Evolutionary conservation across 208 protist species (phyloP), one percentile per base, ranked within the genome.

Genomic region (Plasmodiophora brassicae): DNA sequence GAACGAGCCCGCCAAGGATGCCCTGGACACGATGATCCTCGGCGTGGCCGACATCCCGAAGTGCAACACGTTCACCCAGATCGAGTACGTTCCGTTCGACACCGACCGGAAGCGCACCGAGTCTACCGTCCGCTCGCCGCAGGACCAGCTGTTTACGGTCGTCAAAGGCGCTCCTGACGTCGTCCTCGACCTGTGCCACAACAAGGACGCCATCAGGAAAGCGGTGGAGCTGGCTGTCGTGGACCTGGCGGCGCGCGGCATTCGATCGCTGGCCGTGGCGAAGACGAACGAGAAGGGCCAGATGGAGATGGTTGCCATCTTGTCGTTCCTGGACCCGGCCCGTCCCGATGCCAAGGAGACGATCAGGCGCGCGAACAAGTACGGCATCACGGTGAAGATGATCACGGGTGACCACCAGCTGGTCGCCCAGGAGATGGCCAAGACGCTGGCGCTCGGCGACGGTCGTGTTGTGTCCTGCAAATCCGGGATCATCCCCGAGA

Each of bases 321-420:
- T 88, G 22, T 1, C 86, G 20, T 85, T 88, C 60, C 32, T 89
- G 1, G 88, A 89, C 43, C 88, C 88, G 54, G 39, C 71, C 0
- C 60, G 88, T 43, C 84, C 46, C 43, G 88, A 89, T 44, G 46
- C 88, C 22, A 71, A 45, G 28, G 38, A 1, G 22, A 89, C 88
- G 25, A 86, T 89, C 83, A 39, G 8, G 1, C 32, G 25, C 1
- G 39, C 45, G n/a, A 87, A 53, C 5, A 78, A 53, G 20, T 32
- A 60, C 25, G 86, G 50, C 20, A 45, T 91, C 25, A 1, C 41
- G 20, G 87, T 91, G 36, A 91, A 90, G 87, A 90, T 91, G 89
- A 90, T 91, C 53, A 91, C 89, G n/a, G 89, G 89, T 25, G 89
- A 91, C 54, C 89, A 91, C 10, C 45, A 45, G n/a, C 43, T 45